Percentiles rank a stretch among this genome's conserved stretches.
Conservation (phyloP, 2,329 filamentous ascomycete genomes). For the Fusarium sp. region DNA sequence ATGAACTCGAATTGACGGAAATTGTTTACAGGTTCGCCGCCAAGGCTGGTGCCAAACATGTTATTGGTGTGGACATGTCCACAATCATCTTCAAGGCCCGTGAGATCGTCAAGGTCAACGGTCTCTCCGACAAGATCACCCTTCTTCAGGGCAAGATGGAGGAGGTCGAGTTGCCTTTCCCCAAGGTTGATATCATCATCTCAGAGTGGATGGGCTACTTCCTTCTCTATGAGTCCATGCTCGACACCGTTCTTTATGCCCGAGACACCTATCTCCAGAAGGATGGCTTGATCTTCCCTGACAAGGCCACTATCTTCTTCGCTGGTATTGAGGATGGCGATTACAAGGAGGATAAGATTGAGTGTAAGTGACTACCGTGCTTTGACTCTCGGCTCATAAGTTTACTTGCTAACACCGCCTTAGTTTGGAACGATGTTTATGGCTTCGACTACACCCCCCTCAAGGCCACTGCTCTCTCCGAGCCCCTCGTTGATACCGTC, state of each 20-base stretch:
- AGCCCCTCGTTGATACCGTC: slow-evolving; percentile 97
- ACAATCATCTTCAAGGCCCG: slow-evolving; percentile 99
- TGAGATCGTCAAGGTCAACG: slow-evolving; percentile 93
- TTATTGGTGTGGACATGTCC: slow-evolving; percentile 99
- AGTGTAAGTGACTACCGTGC: slow-evolving; percentile 72
- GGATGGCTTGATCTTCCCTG: slow-evolving; percentile 95
- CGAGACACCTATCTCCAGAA: slow-evolving; percentile 89
- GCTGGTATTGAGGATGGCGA: slow-evolving; percentile 98
- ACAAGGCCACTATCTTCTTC: slow-evolving; percentile 97
- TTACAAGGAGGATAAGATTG: slow-evolving; percentile 99
- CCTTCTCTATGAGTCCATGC: slow-evolving; percentile 97
- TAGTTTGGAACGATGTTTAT: slow-evolving; percentile 99
- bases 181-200: slow-evolving; percentile 99
- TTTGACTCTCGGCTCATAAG: background rate
- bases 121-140: slow-evolving; percentile 94
- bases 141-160: slow-evolving; percentile 99
- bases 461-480: slow-evolving; percentile 91
- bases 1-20: slow-evolving; percentile 13
- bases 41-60: slow-evolving; percentile 95
- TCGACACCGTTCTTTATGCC: slow-evolving; percentile 97
- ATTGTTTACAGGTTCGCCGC: slow-evolving; percentile 82
- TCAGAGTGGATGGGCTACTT: slow-evolving; percentile 99
- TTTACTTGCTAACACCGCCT: background rate
- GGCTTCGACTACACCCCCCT: slow-evolving; percentile 96
- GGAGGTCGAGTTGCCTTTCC: slow-evolving; percentile 91